Base-by-base conservation (phyloP, 768 basidiomycete species). In the Termitomyces sp. region DNA sequence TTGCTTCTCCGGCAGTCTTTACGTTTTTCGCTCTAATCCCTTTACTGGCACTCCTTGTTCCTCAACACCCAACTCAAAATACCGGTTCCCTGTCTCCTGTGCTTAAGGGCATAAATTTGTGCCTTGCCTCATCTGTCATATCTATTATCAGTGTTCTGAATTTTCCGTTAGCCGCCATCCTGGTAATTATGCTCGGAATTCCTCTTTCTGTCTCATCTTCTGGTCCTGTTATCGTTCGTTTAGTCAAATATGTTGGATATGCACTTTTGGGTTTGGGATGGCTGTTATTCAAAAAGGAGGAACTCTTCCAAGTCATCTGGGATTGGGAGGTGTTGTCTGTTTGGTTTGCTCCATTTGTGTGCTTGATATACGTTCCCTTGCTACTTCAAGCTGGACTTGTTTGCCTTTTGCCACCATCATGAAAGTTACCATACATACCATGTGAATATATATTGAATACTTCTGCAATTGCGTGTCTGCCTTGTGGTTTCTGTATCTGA, bases 101-200 rank as follows among this genome's bases (percentile, higher is more conserved):
- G 18, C 74, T 95, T 42, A 86, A 90, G 62, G 76, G 88, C 0
- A 75, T 92, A 59, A 89, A 88, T 64, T 82, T 95, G 28, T 91
- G 94, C 69, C 72, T 90, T 47, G 83, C 92, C 24, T 96, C 96
- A 3, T 88, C 90, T 1, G 80, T 94, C 51, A 88, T 97, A 60
- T 94, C 82, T 13, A 84, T 92, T 37, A 86, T 85, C 29, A 88
- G 92, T 16, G 86, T 97, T 58, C 84, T 97, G 69, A 97, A 98
- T 70, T 96, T 96, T 72, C 93, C 92, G 8, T 85, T 98, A 20
- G 91, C 95, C 0, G 84, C 87, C 22, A 68, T 79, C 22, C 77
- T 96, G 18, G 83, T 89, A 0, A 68, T 88, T 28, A 64, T 82
- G 9, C 77, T 93, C 18, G 84, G 86, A 8, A 42, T 87, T 10